A percentile compares a stretch with the other conserved stretches of the same genome.
phyloP scores from a whole-genome alignment of 2,329 filamentous ascomycete genomes.

The Grosmannia penicillata region DNA sequence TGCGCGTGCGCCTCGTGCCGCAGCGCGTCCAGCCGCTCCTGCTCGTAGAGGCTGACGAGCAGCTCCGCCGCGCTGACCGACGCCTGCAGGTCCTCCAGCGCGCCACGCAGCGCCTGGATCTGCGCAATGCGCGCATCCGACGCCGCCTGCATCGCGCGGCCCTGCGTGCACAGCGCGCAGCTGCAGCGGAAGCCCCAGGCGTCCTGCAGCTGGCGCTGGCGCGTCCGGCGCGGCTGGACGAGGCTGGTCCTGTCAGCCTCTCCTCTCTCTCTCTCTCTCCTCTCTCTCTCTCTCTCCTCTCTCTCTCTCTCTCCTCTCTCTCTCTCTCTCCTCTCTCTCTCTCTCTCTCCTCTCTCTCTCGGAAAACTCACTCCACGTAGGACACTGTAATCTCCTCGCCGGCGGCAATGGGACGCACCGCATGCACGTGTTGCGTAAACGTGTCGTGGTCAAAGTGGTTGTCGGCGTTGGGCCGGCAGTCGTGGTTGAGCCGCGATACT shows the following conservation, averaged over 20 bases:
- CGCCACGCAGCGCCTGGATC: constrained; percentile 16
- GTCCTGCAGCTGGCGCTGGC: constrained; percentile 16
- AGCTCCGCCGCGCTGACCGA: constrained; percentile 20
- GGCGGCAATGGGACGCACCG: constrained; percentile 21
- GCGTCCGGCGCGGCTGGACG: constrained; percentile 15
- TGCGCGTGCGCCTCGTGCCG: constrained; percentile 21
- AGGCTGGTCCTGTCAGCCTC: constrained; percentile 13
- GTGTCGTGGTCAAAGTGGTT: constrained; percentile 25
- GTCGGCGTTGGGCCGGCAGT: constrained; percentile 28
- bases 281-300: no score
- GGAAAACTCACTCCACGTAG: constrained; percentile 25
- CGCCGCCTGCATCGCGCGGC: constrained; percentile 12
- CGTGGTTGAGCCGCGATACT: constrained; percentile 28
- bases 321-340: no score
- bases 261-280: no score
- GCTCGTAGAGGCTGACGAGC: constrained; percentile 22
- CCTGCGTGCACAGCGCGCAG: constrained; percentile 23
- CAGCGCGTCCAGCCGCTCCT: constrained; percentile 22
- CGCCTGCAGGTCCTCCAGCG: constrained; percentile 18
- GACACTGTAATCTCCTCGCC: constrained; percentile 29
- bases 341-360: no score
- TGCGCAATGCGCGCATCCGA: constrained; percentile 23
- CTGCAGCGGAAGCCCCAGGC: constrained; percentile 26
- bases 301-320: no score
- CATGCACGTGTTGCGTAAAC: constrained; percentile 23